Evolutionary conservation across 2,329 filamentous ascomycete species (phyloP).

Genomic region (Chaetomium sp.): DNA sequence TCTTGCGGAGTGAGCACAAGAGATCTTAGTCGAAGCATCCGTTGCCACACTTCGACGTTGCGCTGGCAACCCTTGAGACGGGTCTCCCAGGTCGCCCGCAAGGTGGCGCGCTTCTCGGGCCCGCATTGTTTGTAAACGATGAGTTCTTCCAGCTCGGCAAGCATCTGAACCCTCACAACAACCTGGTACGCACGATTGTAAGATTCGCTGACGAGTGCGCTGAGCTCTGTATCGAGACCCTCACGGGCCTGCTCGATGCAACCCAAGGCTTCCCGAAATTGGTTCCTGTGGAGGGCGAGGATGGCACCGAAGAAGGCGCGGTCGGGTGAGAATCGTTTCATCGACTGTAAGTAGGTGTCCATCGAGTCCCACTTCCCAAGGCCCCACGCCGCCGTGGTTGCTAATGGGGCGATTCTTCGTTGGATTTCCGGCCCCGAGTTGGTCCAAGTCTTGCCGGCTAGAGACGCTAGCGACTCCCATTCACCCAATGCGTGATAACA

Average conservation of each 20-base stretch:
- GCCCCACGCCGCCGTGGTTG: constrained; percentile 94
- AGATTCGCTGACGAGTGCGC: constrained; percentile 92
- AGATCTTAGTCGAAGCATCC: constrained; percentile 91
- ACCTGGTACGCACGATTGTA: constrained; percentile 97
- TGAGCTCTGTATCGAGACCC: constrained; percentile 90
- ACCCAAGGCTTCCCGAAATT: constrained; percentile 82
- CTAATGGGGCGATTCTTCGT: constrained; percentile 83
- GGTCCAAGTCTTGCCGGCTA: constrained; percentile 91
- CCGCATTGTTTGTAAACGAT: constrained; percentile 97
- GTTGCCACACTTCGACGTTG: constrained; percentile 96
- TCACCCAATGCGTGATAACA: constrained; percentile 95
- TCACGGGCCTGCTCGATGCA: constrained; percentile 91
- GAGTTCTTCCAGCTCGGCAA: constrained; percentile 95
- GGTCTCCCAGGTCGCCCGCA: constrained; percentile 93
- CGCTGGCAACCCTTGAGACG: constrained; percentile 91
- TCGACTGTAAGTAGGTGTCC: constrained; percentile 92
- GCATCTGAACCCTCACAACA: constrained; percentile 98
- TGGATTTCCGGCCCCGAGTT: constrained; percentile 83
- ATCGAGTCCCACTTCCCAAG: constrained; percentile 96
- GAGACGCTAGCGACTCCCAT: constrained; percentile 85
- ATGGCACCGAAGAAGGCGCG: constrained; percentile 97
- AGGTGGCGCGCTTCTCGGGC: constrained; percentile 77
- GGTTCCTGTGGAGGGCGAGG: constrained; percentile 86
- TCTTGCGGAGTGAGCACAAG: constrained; percentile 87
- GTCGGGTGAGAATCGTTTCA: constrained; percentile 90